Evolutionary conservation across 2,329 filamentous ascomycete species (phyloP), one percentile per base, ranked within the genome.

Genomic region (Coleophoma eucalyptorum): DNA sequence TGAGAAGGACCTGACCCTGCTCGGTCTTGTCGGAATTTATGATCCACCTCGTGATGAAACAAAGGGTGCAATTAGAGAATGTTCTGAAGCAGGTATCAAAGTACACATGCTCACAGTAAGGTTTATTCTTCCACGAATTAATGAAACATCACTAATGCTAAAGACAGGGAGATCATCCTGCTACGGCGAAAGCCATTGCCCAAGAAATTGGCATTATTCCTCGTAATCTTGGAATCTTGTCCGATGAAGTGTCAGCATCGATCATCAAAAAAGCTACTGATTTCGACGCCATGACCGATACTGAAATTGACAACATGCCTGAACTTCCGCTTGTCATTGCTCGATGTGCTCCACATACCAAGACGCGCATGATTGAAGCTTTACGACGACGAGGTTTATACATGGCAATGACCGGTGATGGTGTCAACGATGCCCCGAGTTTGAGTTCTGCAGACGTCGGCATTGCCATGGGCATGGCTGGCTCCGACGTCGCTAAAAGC

Each of bases 91-190:
- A 2, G 85, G 85, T 1, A 86, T 91, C 51, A 76, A 83, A 19
- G 81, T 90, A 35, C 84, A 87, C 66, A 92, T 92, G 87, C 86
- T 91, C 1, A 91, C 88, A 2, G 86, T 87, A 12, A 53, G 54
- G 10, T 45, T 41, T 19, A 6, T 21, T 40, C 38, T 26, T 21
- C 32, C 7, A 18, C 35, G 7, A 2, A 11, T 10, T 41, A 12
- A 3, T 6, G 12, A 37, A 32, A 49, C 35, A 46, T 13, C 33
- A 12, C 51, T 51, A 31, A 56, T 43, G 42, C n/a, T 43, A 37
- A 13, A 19, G 43, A 50, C 33, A 52, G 48, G 58, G 58, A 34
- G 79, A 82, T 54, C 79, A 81, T 57, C 77, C 77, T 18, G 75
- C 75, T 15, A 82, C 79, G 16, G 79, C 79, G 15, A 72, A 72